These are phyloP conservation scores for Cryptococcus sp. DNA, from an alignment of 1,284 basidiomycete species.

Conservation along the genomic window DNA sequence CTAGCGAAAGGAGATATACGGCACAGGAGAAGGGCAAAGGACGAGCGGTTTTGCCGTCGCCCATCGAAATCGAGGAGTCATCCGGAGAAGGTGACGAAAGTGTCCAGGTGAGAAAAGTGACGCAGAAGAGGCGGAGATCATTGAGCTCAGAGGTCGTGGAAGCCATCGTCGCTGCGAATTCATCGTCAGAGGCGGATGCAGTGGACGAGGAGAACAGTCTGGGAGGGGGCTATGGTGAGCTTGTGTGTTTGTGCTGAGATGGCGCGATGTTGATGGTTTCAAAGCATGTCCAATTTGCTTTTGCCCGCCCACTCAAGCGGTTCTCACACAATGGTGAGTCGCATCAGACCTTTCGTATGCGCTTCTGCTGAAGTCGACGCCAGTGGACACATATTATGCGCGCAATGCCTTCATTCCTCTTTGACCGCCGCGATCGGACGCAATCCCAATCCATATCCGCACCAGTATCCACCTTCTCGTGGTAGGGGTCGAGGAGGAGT, in stretches of 20 bases:
- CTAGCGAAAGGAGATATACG: conserved; percentile 23
- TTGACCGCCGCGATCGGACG: conserved; percentile 42
- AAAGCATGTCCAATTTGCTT: conserved; percentile 49
- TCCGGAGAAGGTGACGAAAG: conserved; percentile 7
- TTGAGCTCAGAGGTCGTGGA: conserved; percentile 3
- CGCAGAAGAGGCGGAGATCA: conserved; percentile 4
- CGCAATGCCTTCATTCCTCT: conserved; percentile 41
- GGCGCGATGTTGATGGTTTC: background rate
- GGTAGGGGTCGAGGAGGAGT: conserved; percentile 19
- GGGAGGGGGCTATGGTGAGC: conserved; percentile 27
- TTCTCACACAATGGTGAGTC: conserved; percentile 44
- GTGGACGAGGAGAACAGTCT: conserved; percentile 16
- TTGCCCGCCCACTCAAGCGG: conserved; percentile 33
- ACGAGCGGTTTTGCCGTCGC: conserved; percentile 15
- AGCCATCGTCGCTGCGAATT: background rate
- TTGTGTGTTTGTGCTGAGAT: too few species aligned
- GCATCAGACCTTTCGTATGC: too few species aligned
- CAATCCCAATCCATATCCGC: conserved; percentile 30
- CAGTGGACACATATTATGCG: conserved; percentile 49
- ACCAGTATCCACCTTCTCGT: conserved; percentile 3
- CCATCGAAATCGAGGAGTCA: conserved; percentile 14
- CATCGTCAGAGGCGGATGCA: conserved; percentile 1
- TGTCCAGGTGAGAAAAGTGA: conserved; percentile 8
- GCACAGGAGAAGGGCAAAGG: conserved; percentile 36
- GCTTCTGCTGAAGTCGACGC: background rate